phyloP scores from a whole-genome alignment of 1,284 basidiomycete genomes.

The Mycosarcoma maydis region DNA sequence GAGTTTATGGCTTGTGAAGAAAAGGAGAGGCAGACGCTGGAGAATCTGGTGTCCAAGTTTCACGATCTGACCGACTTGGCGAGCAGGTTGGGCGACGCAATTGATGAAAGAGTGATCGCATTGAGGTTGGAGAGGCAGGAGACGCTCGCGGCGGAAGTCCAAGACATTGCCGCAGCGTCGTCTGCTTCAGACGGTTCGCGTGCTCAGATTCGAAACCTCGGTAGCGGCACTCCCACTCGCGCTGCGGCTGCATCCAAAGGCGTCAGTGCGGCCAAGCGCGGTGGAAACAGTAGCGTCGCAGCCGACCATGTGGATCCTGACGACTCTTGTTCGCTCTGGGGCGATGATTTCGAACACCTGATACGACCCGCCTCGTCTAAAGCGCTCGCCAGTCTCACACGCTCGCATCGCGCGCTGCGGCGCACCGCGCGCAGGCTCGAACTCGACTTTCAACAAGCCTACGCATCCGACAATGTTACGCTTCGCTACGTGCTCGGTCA shows the following conservation, averaged over 20 bases:
- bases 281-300: neutral
- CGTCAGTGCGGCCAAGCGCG: neutral
- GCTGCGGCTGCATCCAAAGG: neutral
- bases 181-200: neutral
- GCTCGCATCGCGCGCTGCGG: slow-evolving; percentile 41
- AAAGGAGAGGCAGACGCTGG: slow-evolving; percentile 7
- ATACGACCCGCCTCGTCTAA: slow-evolving; percentile 58
- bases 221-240: too few relatives aligned
- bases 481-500: slow-evolving; percentile 59
- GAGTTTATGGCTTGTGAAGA: neutral
- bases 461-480: slow-evolving; percentile 37
- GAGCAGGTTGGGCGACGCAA: slow-evolving; percentile 50
- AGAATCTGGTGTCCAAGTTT: slow-evolving; percentile 19
- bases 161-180: slow-evolving; percentile 17
- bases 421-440: slow-evolving; percentile 43
- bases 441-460: slow-evolving; percentile 21
- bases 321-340: slow-evolving; percentile 39
- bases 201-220: slow-evolving; percentile 5
- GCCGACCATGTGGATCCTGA: neutral
- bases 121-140: slow-evolving; percentile 53
- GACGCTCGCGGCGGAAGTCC: slow-evolving; percentile 34
- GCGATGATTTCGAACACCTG: slow-evolving; percentile 61
- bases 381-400: slow-evolving; percentile 32
- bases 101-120: slow-evolving; percentile 65
- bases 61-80: slow-evolving; percentile 39